Conservation (phyloP, 2,329 filamentous ascomycete species). For the Septoria linicola region DNA sequence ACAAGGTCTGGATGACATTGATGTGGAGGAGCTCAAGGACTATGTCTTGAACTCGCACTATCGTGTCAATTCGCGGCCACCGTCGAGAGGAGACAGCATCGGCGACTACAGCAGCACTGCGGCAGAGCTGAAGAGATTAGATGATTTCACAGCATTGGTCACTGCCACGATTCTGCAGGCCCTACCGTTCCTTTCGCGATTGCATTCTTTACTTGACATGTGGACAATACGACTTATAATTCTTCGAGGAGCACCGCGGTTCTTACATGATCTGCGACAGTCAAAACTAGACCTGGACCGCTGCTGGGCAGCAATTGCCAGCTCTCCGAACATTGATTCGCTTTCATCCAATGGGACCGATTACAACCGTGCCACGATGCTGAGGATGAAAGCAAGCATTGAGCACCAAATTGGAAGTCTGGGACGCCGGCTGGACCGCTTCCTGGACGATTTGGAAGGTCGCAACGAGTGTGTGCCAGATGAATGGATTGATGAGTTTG, state of each 20-base stretch:
- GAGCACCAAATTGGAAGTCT: constrained; percentile 67
- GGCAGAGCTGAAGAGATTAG: constrained; percentile 53
- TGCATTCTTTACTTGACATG: constrained; percentile 69
- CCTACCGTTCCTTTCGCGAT: constrained; percentile 73
- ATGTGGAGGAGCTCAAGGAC: constrained; percentile 83
- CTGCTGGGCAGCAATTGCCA: constrained; percentile 63
- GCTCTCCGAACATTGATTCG: constrained; percentile 14
- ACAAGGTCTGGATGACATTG: constrained; percentile 65
- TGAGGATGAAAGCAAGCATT: constrained; percentile 54
- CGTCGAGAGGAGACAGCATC: constrained; percentile 39
- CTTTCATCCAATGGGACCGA: constrained; percentile 3
- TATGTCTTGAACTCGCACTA: constrained; percentile 82
- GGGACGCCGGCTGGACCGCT: constrained; percentile 73
- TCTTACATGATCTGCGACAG: constrained; percentile 63
- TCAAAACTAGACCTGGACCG: constrained; percentile 64
- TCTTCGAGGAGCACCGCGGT: constrained; percentile 68
- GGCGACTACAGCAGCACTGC: constrained; percentile 19
- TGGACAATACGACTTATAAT: constrained; percentile 79
- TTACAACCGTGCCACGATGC: constrained; percentile 29
- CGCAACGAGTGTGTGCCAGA: constrained; percentile 80
- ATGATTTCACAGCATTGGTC: constrained; percentile 85
- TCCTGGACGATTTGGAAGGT: constrained; percentile 85
- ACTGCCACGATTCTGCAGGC: constrained; percentile 90
- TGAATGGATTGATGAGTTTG: constrained; percentile 82
- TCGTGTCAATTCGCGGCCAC: constrained; percentile 47